phyloP scores from a whole-genome alignment of 768 basidiomycete genomes.

The Dictyophora rubrovolvata region DNA sequence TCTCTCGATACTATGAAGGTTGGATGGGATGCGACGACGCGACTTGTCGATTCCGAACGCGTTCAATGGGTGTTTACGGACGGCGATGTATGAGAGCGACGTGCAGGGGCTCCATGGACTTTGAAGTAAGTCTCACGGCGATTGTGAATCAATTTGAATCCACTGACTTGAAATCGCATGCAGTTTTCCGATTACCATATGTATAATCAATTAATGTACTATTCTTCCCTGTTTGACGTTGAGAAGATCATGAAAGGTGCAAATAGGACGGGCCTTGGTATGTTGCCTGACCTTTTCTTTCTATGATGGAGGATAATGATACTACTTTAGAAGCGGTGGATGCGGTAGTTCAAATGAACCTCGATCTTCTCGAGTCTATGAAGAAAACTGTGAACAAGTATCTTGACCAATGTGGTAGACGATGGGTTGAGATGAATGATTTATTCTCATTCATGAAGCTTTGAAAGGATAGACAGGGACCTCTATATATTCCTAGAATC shows the following conservation, averaged over 20 bases:
- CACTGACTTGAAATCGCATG: constrained; percentile 8
- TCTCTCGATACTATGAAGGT: constrained; percentile 77
- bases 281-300: not conserved
- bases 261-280: constrained; percentile 33
- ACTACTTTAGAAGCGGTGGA: constrained; percentile 45
- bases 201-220: constrained; percentile 88
- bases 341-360: constrained; percentile 41
- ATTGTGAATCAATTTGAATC: not conserved
- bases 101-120: constrained; percentile 60
- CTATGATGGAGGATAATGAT: not conserved
- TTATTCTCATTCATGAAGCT: constrained; percentile 80
- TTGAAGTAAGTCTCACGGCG: constrained; percentile 47
- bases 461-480: constrained; percentile 18
- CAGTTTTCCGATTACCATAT: constrained; percentile 79
- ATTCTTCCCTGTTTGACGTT: constrained; percentile 63
- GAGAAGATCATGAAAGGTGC: constrained; percentile 49
- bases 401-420: constrained; percentile 76
- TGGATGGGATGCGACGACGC: constrained; percentile 84
- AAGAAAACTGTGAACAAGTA: constrained; percentile 59
- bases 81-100: constrained; percentile 61
- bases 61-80: constrained; percentile 91
- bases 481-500: not conserved
- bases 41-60: constrained; percentile 74
- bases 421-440: constrained; percentile 74
- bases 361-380: constrained; percentile 41